Evolutionary conservation across 805 yeast species (phyloP).

Genomic region (Spathaspora hagerdaliae): DNA sequence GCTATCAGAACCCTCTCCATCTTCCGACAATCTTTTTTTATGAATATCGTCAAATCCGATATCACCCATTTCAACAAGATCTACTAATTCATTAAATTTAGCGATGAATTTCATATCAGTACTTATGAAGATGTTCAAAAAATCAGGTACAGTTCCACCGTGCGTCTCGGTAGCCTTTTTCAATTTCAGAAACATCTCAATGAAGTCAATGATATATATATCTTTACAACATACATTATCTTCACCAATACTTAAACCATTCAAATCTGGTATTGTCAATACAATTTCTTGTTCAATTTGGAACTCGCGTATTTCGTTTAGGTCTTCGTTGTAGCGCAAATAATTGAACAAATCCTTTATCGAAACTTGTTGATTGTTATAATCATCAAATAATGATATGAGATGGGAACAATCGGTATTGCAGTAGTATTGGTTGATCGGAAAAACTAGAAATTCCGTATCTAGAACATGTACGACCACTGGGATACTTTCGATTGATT

Average conservation of each 20-base stretch:
- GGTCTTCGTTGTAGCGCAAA: conserved; percentile 23
- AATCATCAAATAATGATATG: conserved; percentile 23
- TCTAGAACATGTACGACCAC: conserved; percentile 19
- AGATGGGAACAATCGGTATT: conserved; percentile 14
- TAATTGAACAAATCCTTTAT: conserved; percentile 22
- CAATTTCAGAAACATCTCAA: conserved; percentile 18
- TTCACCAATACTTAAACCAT: conserved; percentile 24
- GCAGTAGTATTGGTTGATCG: conserved; percentile 9
- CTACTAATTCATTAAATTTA: conserved; percentile 18
- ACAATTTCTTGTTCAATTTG: conserved; percentile 23
- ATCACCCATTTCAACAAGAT: not conserved
- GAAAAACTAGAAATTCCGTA: conserved; percentile 24
- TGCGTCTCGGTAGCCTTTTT: conserved; percentile 7
- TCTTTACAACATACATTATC: conserved; percentile 25
- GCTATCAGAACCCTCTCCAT: not conserved
- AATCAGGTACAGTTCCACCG: conserved; percentile 6
- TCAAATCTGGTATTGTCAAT: conserved; percentile 25
- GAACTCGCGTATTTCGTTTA: conserved; percentile 20
- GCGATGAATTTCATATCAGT: conserved; percentile 24
- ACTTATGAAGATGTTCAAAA: conserved; percentile 16
- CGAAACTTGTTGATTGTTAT: conserved; percentile 12
- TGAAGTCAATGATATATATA: conserved; percentile 21
- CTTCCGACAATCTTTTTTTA: not conserved
- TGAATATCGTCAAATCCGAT: conserved; percentile 4
- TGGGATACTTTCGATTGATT: conserved; percentile 10